Percentiles rank a stretch among this genome's conserved stretches.
Evolutionary conservation across 2,329 filamentous ascomycete genomes (phyloP).

Genomic region (Periconia sp.): DNA sequence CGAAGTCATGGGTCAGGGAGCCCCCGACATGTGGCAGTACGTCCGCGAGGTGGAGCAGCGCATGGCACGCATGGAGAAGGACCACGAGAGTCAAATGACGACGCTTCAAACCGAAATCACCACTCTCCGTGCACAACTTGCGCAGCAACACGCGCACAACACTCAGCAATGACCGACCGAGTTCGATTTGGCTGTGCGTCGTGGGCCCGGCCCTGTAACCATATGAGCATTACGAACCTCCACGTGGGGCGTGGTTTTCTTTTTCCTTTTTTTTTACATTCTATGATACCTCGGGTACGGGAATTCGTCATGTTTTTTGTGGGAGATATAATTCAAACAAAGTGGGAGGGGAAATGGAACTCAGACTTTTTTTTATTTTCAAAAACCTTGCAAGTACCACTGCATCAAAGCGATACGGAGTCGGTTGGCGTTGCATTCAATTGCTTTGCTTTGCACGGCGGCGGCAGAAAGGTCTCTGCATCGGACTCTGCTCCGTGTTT

Average conservation of each 20-base stretch:
- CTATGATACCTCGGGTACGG: background rate
- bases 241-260: background rate
- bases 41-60: constrained; percentile 68
- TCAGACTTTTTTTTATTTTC: background rate
- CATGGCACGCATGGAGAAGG: constrained; percentile 50
- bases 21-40: constrained; percentile 66
- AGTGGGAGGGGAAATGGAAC: background rate
- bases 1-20: constrained; percentile 62
- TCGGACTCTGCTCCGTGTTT: no score
- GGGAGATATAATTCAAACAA: background rate
- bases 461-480: no score
- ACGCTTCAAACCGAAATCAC: constrained; percentile 49
- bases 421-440: background rate
- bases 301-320: background rate
- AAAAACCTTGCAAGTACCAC: background rate
- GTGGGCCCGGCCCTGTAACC: background rate
- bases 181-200: background rate
- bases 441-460: no score
- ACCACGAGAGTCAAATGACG: constrained; percentile 49
- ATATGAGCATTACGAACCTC: background rate
- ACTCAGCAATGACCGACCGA: constrained; percentile 6
- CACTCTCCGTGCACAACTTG: constrained; percentile 40
- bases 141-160: constrained; percentile 32
- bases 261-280: background rate
- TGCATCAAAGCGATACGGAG: background rate